These are phyloP conservation scores for Cornus florida DNA, from an alignment of 148 eudicot genomes.

Conservation along the genomic window DNA sequence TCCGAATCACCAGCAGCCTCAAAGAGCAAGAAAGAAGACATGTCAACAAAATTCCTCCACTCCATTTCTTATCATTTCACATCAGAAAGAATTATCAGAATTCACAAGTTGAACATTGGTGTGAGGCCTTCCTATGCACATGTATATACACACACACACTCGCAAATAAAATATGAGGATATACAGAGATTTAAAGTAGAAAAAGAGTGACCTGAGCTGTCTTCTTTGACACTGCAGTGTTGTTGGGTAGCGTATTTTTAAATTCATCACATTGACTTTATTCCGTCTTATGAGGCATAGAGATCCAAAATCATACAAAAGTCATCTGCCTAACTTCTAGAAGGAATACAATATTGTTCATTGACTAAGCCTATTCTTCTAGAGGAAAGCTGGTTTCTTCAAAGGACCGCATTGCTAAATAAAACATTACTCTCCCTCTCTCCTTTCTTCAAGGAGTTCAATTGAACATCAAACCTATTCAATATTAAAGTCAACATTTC, in stretches of 20 bases:
- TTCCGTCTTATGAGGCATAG: too few species aligned
- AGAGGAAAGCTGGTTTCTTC: background rate
- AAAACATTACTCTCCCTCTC: too few species aligned
- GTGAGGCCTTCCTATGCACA: background rate
- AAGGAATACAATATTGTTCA: background rate
- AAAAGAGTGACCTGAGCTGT: background rate
- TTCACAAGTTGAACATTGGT: background rate
- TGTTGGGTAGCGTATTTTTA: too few species aligned
- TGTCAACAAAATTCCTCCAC: conserved; percentile 33
- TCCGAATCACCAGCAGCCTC: conserved; percentile 80
- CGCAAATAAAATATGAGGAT: background rate
- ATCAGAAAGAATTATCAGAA: background rate
- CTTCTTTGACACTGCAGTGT: background rate
- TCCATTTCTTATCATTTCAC: conserved; percentile 12
- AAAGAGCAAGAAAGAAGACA: conserved; percentile 46
- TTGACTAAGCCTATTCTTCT: background rate
- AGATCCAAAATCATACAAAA: too few species aligned
- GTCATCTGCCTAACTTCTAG: background rate
- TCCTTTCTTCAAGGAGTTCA: too few species aligned
- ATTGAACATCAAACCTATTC: too few species aligned
- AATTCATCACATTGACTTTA: too few species aligned
- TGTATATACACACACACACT: background rate
- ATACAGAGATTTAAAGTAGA: too few species aligned
- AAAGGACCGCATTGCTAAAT: too few species aligned
- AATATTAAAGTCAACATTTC: too few species aligned